Conservation (phyloP, 139 green algal genomes). For the Choricystis sp. region DNA sequence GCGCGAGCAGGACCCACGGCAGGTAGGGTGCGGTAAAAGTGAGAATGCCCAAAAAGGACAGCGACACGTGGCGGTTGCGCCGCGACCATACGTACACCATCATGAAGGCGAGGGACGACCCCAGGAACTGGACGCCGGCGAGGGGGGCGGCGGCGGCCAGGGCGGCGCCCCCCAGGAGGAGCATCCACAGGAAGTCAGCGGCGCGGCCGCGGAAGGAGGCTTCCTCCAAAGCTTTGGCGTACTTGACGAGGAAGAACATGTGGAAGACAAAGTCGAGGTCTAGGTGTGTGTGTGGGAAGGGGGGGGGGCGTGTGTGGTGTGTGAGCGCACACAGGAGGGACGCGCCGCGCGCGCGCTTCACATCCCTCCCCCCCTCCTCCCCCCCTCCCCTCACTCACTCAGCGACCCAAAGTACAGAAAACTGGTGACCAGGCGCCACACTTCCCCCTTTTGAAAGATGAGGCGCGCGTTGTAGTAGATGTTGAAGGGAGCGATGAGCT, state of each 20-base stretch:
- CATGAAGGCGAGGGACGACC: conserved; percentile 93
- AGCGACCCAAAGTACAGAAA: conserved; percentile 97
- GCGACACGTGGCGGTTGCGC: conserved; percentile 75
- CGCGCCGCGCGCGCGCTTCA: not conserved
- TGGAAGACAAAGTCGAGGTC: conserved; percentile 98
- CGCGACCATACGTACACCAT: conserved; percentile 97
- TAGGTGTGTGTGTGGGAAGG: conserved; percentile 17
- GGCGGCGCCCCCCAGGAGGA: conserved; percentile 72
- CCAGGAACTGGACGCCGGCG: conserved; percentile 91
- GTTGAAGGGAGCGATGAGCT: conserved; percentile 87
- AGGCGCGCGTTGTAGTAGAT: conserved; percentile 94
- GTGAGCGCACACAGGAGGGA: not conserved
- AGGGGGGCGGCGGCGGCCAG: conserved; percentile 67
- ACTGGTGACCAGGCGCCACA: conserved; percentile 92
- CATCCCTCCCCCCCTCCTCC: not conserved
- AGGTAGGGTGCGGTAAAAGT: conserved; percentile 97
- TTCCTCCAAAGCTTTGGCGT: conserved; percentile 92
- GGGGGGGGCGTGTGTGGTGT: not conserved
- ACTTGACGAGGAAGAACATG: conserved; percentile 98
- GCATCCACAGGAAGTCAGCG: conserved; percentile 97
- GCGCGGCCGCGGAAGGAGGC: conserved; percentile 77
- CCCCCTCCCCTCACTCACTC: conserved; percentile 25
- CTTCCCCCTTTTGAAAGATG: conserved; percentile 74
- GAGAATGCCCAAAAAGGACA: conserved; percentile 96
- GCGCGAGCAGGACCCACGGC: conserved; percentile 93